Evolutionary conservation across 2,329 filamentous ascomycete genomes (phyloP).

Genomic region (Monascus ruber): DNA sequence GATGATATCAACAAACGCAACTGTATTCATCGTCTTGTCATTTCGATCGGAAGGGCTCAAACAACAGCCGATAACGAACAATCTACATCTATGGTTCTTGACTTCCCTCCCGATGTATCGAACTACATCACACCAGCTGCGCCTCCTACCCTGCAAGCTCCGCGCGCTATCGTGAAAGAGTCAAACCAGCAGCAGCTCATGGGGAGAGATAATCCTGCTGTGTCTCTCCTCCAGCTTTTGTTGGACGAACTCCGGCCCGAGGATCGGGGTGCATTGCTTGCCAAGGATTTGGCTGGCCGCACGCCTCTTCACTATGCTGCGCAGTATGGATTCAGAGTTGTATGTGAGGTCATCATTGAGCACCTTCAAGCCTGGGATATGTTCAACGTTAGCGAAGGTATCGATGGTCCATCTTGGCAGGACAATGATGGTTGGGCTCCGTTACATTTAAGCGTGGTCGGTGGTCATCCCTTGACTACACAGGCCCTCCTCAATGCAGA

Average conservation of each 20-base stretch:
- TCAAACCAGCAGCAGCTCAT: constrained; percentile 48
- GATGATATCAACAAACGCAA: constrained; percentile 93
- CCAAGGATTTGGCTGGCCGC: constrained; percentile 67
- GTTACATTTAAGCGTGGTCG: constrained; percentile 82
- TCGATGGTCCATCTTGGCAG: constrained; percentile 82
- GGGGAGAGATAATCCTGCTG: constrained; percentile 60
- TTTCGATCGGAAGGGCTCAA: constrained; percentile 73
- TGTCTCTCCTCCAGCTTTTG: constrained; percentile 52
- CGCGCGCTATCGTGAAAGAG: constrained; percentile 55
- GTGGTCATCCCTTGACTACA: constrained; percentile 79
- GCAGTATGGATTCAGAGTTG: constrained; percentile 85
- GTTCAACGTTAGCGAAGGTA: constrained; percentile 72
- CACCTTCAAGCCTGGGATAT: constrained; percentile 83
- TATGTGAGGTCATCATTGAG: constrained; percentile 76
- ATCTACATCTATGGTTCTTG: constrained; percentile 40
- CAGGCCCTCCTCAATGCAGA: constrained; percentile 69
- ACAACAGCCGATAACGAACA: constrained; percentile 43
- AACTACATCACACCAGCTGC: constrained; percentile 73
- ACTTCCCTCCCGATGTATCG: constrained; percentile 44
- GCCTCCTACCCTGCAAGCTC: constrained; percentile 51
- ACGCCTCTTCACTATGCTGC: constrained; percentile 87
- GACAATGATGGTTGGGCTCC: constrained; percentile 86
- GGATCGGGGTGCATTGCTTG: constrained; percentile 57
- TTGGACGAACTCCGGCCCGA: constrained; percentile 57
- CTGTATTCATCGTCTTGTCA: constrained; percentile 82